Conservation (phyloP, 371 early-diverging fungal genomes). For the Mortierella sp. region DNA sequence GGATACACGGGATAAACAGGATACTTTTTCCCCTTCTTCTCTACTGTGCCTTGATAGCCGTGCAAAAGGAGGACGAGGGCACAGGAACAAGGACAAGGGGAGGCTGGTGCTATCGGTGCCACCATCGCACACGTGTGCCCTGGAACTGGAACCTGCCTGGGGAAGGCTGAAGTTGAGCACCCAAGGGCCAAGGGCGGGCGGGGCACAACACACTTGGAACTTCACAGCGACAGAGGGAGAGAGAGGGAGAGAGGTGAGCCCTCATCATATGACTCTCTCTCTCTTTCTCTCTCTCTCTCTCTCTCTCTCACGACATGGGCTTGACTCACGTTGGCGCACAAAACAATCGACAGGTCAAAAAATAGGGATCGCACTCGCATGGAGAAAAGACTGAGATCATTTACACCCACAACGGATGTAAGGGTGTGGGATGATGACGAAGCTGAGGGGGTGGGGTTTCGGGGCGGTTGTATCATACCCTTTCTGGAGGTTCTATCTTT, state of each 20-base stretch:
- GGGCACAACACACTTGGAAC: not conserved
- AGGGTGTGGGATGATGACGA: not conserved
- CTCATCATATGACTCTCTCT: no score
- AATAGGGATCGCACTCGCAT: no score
- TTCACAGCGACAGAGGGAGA: not conserved
- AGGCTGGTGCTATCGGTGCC: not conserved
- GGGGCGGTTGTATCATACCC: not conserved
- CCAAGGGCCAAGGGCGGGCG: no score
- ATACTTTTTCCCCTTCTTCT: no score
- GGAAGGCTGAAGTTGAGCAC: not conserved
- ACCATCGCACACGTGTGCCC: not conserved
- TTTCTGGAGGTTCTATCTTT: not conserved
- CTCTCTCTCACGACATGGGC: not conserved
- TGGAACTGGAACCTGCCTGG: constrained; percentile 12
- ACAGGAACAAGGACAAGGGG: not conserved
- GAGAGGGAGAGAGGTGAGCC: no score
- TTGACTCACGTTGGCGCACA: no score
- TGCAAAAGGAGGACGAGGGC: not conserved
- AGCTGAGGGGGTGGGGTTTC: not conserved
- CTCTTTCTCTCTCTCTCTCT: no score
- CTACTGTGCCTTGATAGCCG: no score
- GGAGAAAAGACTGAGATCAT: not conserved
- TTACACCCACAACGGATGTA: not conserved
- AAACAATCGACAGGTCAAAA: no score
- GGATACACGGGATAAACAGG: not conserved